These are phyloP conservation scores for Peronospora destructor DNA, from an alignment of 352 stramenopile species.

Conservation along the genomic window DNA sequence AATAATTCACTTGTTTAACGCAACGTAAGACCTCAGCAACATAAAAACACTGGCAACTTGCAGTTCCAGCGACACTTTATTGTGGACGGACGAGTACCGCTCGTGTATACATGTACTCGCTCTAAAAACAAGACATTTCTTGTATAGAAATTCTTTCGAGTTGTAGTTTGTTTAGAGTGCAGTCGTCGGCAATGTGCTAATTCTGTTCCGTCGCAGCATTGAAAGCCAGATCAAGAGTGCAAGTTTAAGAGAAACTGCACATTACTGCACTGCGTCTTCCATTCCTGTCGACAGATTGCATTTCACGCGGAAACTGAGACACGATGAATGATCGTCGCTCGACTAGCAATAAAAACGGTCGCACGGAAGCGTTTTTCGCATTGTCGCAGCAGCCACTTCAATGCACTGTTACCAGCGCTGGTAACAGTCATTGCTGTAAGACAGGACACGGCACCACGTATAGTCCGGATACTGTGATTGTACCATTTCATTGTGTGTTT, in stretches of 20 bases:
- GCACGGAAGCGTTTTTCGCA: too few relatives aligned
- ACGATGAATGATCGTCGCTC: too few relatives aligned
- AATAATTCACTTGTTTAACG: background rate
- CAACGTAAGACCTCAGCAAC: constrained; percentile 15
- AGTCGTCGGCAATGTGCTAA: background rate
- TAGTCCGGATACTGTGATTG: constrained; percentile 14
- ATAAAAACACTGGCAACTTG: background rate
- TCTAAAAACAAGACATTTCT: too few relatives aligned
- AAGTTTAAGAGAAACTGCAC: background rate
- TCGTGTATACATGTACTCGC: too few relatives aligned
- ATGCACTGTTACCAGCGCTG: too few relatives aligned
- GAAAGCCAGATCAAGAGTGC: background rate
- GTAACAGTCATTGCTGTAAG: too few relatives aligned
- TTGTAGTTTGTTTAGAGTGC: too few relatives aligned
- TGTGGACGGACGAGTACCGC: too few relatives aligned
- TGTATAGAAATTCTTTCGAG: too few relatives aligned
- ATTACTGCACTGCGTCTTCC: background rate
- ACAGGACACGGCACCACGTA: background rate
- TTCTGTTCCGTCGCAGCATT: background rate
- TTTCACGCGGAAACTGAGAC: too few relatives aligned
- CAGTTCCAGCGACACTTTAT: background rate
- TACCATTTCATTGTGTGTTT: background rate
- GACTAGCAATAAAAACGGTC: background rate
- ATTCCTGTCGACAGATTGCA: background rate
- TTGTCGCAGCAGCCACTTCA: too few relatives aligned